Conservation (phyloP, 495 filamentous ascomycete genomes). For the Chaetomium fimeti region DNA sequence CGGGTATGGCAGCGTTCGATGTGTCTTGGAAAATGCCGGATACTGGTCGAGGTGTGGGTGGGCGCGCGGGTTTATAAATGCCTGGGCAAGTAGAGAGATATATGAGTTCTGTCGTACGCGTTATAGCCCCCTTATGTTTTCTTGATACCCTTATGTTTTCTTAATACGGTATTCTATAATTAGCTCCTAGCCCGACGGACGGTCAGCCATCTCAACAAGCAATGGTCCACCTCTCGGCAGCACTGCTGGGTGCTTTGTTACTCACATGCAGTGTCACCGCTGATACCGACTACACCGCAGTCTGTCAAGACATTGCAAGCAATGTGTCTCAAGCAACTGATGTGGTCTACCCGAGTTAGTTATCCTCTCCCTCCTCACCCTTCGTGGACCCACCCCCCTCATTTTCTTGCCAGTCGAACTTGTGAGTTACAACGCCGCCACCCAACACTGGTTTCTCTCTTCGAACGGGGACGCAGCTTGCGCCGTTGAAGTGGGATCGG, state of each 20-base stretch:
- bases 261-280: neutral
- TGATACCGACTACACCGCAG: neutral
- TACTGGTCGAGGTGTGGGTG: too few relatives aligned
- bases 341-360: neutral
- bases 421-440: neutral
- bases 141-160: too few relatives aligned
- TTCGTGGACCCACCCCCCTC: neutral
- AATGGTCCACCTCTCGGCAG: neutral
- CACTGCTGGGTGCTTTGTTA: neutral
- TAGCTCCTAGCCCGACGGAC: neutral
- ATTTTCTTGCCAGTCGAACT: conserved; percentile 1
- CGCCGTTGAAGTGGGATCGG: conserved; percentile 21
- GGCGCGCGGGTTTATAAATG: too few relatives aligned
- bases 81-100: too few relatives aligned
- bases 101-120: too few relatives aligned
- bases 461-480: conserved; percentile 26
- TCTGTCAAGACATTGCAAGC: neutral
- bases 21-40: too few relatives aligned
- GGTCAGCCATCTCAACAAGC: neutral
- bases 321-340: neutral
- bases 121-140: too few relatives aligned
- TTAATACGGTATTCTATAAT: too few relatives aligned
- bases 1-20: too few relatives aligned
- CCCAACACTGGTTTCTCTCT: conserved; percentile 30
- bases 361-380: neutral